Conservation (phyloP, 1,284 basidiomycete genomes). For the Austropuccinia psidii region DNA sequence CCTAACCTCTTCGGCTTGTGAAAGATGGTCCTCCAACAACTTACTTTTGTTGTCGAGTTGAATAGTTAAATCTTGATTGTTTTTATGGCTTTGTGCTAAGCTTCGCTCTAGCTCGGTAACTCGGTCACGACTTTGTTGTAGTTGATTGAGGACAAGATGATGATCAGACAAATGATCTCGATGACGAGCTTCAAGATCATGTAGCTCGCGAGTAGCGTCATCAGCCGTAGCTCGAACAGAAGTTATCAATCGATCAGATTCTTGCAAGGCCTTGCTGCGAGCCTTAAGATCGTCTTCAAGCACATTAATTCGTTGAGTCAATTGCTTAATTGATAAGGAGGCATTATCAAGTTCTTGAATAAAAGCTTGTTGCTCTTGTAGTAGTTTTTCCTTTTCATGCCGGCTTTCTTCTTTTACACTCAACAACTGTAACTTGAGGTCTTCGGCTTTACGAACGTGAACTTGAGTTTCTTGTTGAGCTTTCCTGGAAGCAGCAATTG, state of each 20-base stretch:
- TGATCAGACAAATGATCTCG: slow-evolving; percentile 37
- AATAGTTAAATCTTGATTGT: slow-evolving; percentile 26
- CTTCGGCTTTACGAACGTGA: slow-evolving; percentile 19
- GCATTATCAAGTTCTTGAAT: slow-evolving; percentile 20
- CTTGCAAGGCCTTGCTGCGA: slow-evolving; percentile 31
- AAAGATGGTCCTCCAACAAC: slow-evolving; percentile 73
- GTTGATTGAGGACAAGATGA: slow-evolving; percentile 28
- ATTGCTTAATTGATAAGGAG: slow-evolving; percentile 4
- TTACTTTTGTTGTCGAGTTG: slow-evolving; percentile 62
- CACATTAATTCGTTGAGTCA: slow-evolving; percentile 16
- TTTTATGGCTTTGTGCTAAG: background rate
- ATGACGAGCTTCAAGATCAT: slow-evolving; percentile 41
- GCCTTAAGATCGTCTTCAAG: slow-evolving; percentile 24
- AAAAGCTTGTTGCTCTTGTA: slow-evolving; percentile 14
- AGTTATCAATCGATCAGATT: slow-evolving; percentile 37
- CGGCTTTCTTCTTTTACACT: slow-evolving; percentile 21
- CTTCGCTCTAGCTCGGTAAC: slow-evolving; percentile 17
- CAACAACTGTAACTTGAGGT: slow-evolving; percentile 24
- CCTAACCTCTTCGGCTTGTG: slow-evolving; percentile 80
- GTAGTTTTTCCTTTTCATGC: slow-evolving; percentile 11
- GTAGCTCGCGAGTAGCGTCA: slow-evolving; percentile 60
- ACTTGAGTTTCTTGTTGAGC: slow-evolving; percentile 22
- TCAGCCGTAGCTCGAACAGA: slow-evolving; percentile 23
- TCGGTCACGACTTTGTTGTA: slow-evolving; percentile 3
- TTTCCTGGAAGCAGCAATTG: slow-evolving; percentile 11